Evolutionary conservation across 192 early-diverging fungal species (phyloP).

Genomic region (Irineochytrium annulatum): DNA sequence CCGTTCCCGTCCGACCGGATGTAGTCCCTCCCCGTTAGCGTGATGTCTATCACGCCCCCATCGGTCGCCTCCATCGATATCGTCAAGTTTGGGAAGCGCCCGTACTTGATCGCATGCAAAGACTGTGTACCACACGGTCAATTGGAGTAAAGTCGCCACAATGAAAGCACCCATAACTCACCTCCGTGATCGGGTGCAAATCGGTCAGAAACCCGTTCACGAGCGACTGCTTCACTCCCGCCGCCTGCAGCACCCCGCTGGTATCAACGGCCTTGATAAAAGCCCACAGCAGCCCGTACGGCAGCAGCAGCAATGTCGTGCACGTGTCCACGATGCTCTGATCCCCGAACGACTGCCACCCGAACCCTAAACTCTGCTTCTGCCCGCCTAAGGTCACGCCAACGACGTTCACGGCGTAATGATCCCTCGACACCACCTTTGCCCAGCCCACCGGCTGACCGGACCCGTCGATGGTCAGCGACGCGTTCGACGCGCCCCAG

Average conservation of each 20-base stretch:
- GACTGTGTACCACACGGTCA: too few relatives aligned
- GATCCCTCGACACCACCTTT: too few relatives aligned
- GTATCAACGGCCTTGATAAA: background rate
- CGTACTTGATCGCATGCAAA: background rate
- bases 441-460: too few relatives aligned
- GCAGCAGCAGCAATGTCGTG: background rate
- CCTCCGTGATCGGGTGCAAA: background rate
- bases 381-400: background rate
- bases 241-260: background rate
- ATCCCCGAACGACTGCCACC: slow-evolving; percentile 4
- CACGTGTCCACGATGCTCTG: slow-evolving; percentile 18
- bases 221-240: background rate
- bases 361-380: background rate
- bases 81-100: slow-evolving; percentile 3
- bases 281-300: background rate
- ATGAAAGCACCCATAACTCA: background rate
- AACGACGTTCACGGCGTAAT: slow-evolving; percentile 22
- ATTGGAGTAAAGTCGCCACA: background rate
- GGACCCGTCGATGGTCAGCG: too few relatives aligned
- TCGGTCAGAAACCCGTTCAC: background rate
- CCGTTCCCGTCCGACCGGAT: slow-evolving; percentile 9
- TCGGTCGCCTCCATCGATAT: background rate
- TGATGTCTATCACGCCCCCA: background rate
- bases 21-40: background rate
- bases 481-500: slow-evolving; percentile 20